Evolutionary conservation across 106 monocot genomes (phyloP).

Genomic region (Chionographis japonica): DNA sequence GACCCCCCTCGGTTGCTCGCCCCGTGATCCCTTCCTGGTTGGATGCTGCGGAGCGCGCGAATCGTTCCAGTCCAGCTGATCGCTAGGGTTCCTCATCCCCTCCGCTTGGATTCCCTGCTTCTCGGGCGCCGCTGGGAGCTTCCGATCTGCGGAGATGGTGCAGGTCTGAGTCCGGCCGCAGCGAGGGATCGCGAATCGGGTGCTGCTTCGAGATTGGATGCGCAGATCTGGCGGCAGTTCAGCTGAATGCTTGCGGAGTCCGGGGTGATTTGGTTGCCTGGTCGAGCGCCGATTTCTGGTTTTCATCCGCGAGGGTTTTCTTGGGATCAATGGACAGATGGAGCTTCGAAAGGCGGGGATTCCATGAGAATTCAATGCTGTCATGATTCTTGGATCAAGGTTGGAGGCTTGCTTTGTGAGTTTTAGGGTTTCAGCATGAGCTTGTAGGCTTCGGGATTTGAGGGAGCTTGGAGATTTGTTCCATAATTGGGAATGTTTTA

Average conservation of each 20-base stretch:
- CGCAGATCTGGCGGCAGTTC: not conserved
- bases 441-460: no score
- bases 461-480: not conserved
- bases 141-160: conserved; percentile 12
- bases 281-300: no score
- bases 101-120: not conserved
- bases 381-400: no score
- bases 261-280: not conserved
- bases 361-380: no score
- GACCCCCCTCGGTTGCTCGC: no score
- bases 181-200: not conserved
- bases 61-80: not conserved
- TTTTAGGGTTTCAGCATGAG: no score
- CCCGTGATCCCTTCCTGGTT: no score
- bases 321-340: no score
- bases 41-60: not conserved
- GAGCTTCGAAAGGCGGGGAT: no score
- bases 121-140: not conserved
- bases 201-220: conserved; percentile 2
- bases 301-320: no score
- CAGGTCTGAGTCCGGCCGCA: not conserved
- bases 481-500: not conserved
- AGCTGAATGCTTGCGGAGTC: not conserved
- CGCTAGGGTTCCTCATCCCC: conserved; percentile 1
- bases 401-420: no score